Evolutionary conservation across 2,329 filamentous ascomycete genomes (phyloP), one percentile per base, ranked within the genome.

Genomic region (Aspergillus ochraceus): DNA sequence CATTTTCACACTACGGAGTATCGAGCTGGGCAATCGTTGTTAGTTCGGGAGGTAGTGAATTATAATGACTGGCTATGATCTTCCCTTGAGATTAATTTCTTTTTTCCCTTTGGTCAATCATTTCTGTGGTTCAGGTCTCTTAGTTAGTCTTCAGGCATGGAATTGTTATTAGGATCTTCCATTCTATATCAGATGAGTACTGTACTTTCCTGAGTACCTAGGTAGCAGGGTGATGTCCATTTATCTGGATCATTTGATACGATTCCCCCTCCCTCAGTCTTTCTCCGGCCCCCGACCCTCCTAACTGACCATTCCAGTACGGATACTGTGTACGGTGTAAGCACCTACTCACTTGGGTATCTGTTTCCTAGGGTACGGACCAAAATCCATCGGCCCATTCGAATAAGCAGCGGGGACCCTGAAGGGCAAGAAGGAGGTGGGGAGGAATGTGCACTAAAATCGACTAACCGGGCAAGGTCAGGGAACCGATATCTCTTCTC

Each of bases 381-480:
- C 22, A 47, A 56, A 39, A 50, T 39, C 24, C 49, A 29, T 51
- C 54, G 47, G 22, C 17, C 54, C 24, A 56, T 56, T 29, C n/a
- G 49, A 56, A 20, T 36, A 45, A 47, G 45, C 46, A 51, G 46
- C 32, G 54, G 49, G 54, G 45, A 49, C 39, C 55, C 45, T 53
- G 39, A 46, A 20, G 24, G 39, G 49, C 20, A 24, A 24, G 55
- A 47, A 54, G 42, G 46, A 46, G 50, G 29, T 49, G 55, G 55
- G 50, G 50, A 58, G 50, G 55, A 58, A 58, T 58, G 55, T 36
- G 52, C 55, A 49, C 55, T 58, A 58, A 49, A 14, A 30, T 42
- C 17, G 47, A 39, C 55, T 47, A 47, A 20, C 45, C 22, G 22
- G 30, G 49, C 19, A 49, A 42, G 36, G 20, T 24, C 22, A 42